These are phyloP conservation scores for Gastrolobium bilobum DNA, from an alignment of 306 rosid genomes.

Conservation along the genomic window DNA sequence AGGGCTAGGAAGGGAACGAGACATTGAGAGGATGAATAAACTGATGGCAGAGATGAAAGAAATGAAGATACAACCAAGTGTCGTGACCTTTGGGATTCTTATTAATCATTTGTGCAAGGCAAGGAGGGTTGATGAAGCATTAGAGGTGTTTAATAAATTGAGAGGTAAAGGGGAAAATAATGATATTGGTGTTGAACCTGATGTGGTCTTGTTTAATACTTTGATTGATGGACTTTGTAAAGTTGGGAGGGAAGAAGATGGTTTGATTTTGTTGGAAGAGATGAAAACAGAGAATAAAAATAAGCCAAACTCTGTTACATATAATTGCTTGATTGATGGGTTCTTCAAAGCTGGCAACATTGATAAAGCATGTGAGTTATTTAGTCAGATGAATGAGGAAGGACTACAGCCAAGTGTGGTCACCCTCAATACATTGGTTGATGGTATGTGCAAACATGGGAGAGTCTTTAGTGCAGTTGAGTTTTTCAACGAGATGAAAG, in stretches of 20 bases:
- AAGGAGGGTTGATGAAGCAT: conserved; percentile 76
- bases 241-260: conserved; percentile 88
- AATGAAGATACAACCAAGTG: conserved; percentile 61
- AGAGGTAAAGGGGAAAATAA: conserved; percentile 51
- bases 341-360: conserved; percentile 72
- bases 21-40: conserved; percentile 67
- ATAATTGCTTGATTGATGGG: conserved; percentile 83
- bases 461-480: conserved; percentile 67
- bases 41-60: conserved; percentile 76
- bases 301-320: conserved; percentile 67
- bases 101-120: conserved; percentile 72
- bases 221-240: conserved; percentile 87
- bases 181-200: conserved; percentile 58
- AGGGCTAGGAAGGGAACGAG: conserved; percentile 64
- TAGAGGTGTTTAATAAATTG: conserved; percentile 68
- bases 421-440: conserved; percentile 77
- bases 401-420: conserved; percentile 63
- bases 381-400: conserved; percentile 67
- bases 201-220: conserved; percentile 71
- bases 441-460: conserved; percentile 77
- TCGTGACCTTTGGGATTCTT: conserved; percentile 74
- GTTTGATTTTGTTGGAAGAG: conserved; percentile 67
- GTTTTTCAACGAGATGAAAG: conserved; percentile 68
- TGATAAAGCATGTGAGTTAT: conserved; percentile 64
- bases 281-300: conserved; percentile 61